Conservation (phyloP, 495 filamentous ascomycete genomes). For the Daldinia concentrica region DNA sequence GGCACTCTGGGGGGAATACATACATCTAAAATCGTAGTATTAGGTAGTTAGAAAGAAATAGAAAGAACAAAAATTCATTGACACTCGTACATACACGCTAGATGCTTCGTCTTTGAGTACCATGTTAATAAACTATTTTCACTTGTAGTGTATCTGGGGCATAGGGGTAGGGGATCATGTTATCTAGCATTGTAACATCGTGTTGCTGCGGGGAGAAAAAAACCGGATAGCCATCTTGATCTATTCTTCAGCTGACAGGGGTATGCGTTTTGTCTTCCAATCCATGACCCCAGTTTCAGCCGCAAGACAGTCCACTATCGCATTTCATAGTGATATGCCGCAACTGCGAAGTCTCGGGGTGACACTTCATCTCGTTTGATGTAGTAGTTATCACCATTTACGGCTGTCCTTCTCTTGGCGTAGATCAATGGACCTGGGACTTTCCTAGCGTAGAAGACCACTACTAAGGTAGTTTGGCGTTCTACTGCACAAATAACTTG, state of each 20-base stretch:
- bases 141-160: too few relatives aligned
- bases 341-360: not conserved
- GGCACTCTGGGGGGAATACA: not conserved
- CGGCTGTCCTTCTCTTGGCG: not conserved
- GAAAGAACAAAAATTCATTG: too few relatives aligned
- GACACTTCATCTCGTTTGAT: not conserved
- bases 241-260: slow-evolving; percentile 21
- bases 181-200: slow-evolving; percentile 20
- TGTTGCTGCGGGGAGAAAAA: slow-evolving; percentile 11
- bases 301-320: not conserved
- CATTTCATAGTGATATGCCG: not conserved
- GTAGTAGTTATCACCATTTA: not conserved
- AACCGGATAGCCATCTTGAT: not conserved
- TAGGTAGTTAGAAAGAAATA: not conserved
- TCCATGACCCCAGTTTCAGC: slow-evolving; percentile 21
- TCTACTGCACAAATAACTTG: not conserved
- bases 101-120: too few relatives aligned
- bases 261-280: not conserved
- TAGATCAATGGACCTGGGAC: not conserved
- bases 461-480: not conserved
- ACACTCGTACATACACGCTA: too few relatives aligned
- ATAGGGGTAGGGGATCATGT: too few relatives aligned
- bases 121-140: too few relatives aligned
- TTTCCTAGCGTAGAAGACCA: not conserved
- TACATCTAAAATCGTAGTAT: not conserved